A percentile compares a stretch with the other conserved stretches of the same genome.
phyloP scores from a whole-genome alignment of 2,329 filamentous ascomycete genomes.

The Colletotrichum musicola region DNA sequence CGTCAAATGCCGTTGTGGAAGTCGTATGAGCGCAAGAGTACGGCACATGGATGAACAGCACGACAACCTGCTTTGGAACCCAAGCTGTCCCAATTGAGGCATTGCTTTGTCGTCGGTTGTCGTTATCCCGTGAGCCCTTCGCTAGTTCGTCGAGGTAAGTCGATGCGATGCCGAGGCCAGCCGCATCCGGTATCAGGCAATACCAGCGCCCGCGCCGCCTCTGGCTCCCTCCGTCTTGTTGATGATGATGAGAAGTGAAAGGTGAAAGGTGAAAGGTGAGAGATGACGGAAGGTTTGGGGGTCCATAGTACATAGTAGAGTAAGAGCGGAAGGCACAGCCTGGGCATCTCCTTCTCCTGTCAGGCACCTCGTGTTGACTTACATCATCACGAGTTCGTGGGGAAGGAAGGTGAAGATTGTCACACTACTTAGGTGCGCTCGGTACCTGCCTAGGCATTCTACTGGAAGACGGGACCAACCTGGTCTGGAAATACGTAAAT shows the following conservation, averaged over 20 bases:
- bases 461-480: neutral
- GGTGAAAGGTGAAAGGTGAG: conserved; percentile 20
- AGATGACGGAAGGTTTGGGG: neutral
- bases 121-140: neutral
- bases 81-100: neutral
- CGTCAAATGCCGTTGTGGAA: neutral
- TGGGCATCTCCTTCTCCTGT: neutral
- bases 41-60: neutral
- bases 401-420: neutral
- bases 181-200: conserved; percentile 29
- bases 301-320: neutral
- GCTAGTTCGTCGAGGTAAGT: neutral
- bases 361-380: conserved; percentile 13
- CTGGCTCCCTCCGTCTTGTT: conserved; percentile 9
- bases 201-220: neutral
- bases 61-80: conserved; percentile 1
- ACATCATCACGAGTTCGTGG: conserved; percentile 8
- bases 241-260: conserved; percentile 29
- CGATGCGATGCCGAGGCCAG: conserved; percentile 33
- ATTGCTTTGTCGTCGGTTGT: too few species aligned
- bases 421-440: neutral
- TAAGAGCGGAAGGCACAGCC: neutral
- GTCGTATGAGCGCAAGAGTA: neutral
- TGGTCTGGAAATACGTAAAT: too few species aligned
- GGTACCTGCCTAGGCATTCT: neutral